Conservation (phyloP, 2,329 filamentous ascomycete species). For the Nigrograna mackinnonii region DNA sequence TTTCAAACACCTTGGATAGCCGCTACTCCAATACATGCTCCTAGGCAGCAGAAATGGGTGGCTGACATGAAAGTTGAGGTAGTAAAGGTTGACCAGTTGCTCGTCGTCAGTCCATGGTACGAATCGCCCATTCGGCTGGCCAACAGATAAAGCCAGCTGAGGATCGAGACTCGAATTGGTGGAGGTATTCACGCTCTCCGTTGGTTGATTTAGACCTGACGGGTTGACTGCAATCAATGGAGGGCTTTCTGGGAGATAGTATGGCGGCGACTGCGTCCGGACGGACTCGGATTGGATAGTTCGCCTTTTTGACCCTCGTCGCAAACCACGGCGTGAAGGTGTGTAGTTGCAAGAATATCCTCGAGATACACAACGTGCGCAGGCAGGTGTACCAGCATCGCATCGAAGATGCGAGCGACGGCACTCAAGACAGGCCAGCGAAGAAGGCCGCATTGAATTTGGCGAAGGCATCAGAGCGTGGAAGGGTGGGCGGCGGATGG, state of each 20-base stretch:
- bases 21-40: constrained; percentile 40
- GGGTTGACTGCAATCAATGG: constrained; percentile 20
- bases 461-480: background rate
- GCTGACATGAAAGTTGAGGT: constrained; percentile 53
- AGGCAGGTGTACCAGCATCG: constrained; percentile 46
- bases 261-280: constrained; percentile 12
- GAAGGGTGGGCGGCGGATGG: too few species aligned
- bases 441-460: constrained; percentile 15
- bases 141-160: constrained; percentile 1
- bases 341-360: constrained; percentile 48
- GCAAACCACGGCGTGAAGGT: constrained; percentile 49
- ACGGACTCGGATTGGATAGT: constrained; percentile 13
- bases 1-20: constrained; percentile 45
- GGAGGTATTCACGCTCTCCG: constrained; percentile 1
- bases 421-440: constrained; percentile 51
- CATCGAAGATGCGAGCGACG: constrained; percentile 53
- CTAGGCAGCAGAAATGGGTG: constrained; percentile 58
- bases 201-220: background rate
- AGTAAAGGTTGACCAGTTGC: constrained; percentile 52
- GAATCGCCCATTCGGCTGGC: background rate
- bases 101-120: constrained; percentile 10
- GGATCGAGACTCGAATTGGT: background rate
- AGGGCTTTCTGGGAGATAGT: background rate
- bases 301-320: constrained; percentile 26
- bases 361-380: constrained; percentile 47